These are phyloP conservation scores for Boletus vinaceobasis DNA, from an alignment of 768 basidiomycete genomes.

Conservation along the genomic window DNA sequence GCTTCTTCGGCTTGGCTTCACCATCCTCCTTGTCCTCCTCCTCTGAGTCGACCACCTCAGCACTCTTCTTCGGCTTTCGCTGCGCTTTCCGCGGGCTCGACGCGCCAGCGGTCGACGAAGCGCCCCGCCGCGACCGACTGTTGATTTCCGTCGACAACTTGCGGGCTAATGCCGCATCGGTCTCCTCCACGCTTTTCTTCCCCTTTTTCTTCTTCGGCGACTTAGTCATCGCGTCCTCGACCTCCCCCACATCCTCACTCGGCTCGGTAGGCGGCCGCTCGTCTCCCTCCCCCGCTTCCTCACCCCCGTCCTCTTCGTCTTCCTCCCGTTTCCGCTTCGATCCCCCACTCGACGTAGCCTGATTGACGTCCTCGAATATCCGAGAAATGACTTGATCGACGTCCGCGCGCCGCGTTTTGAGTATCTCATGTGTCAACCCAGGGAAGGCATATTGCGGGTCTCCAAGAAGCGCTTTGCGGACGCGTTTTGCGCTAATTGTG, in stretches of 20 bases:
- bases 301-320: conserved; percentile 7
- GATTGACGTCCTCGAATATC: conserved; percentile 61
- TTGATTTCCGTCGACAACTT: conserved; percentile 71
- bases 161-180: conserved; percentile 69
- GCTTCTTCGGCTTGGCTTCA: conserved; percentile 48
- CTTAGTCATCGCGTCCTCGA: conserved; percentile 18
- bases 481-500: conserved; percentile 85
- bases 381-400: conserved; percentile 67
- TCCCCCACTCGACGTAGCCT: conserved; percentile 21
- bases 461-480: conserved; percentile 70
- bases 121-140: conserved; percentile 50
- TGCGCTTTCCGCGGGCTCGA: conserved; percentile 45
- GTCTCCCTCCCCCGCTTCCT: conserved; percentile 18
- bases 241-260: conserved; percentile 9
- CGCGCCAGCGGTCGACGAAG: conserved; percentile 33
- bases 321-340: conserved; percentile 30
- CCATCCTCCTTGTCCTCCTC: conserved; percentile 46
- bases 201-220: conserved; percentile 41
- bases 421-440: conserved; percentile 50
- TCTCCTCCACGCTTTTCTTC: conserved; percentile 50
- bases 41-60: conserved; percentile 46
- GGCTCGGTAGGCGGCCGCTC: conserved; percentile 13
- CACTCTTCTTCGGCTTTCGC: conserved; percentile 49
- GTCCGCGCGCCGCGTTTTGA: conserved; percentile 65
- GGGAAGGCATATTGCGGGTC: conserved; percentile 33